phyloP scores from a whole-genome alignment of 2,329 filamentous ascomycete species.

The Escovopsis weberi region DNA sequence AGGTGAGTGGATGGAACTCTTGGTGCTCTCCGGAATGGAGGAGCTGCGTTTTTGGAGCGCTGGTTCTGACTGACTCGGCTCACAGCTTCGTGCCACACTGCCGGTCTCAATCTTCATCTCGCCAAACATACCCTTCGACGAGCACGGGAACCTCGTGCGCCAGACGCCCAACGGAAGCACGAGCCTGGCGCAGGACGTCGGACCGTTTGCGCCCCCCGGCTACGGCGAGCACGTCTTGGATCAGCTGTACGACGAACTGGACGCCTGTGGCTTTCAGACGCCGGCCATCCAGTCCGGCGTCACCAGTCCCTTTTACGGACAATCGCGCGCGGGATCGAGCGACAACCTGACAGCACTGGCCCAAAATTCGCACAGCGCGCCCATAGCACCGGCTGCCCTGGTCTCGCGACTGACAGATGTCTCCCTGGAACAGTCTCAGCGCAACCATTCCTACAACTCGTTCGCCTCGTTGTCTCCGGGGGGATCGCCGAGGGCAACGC shows the following conservation, averaged over 20 bases:
- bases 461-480: constrained; percentile 29
- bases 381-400: constrained; percentile 34
- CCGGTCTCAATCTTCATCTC: constrained; percentile 93
- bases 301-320: constrained; percentile 63
- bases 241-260: constrained; percentile 77
- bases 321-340: constrained; percentile 59
- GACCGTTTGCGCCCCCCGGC: constrained; percentile 68
- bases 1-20: constrained; percentile 36
- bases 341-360: constrained; percentile 56
- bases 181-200: constrained; percentile 35
- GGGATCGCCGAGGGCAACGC: constrained; percentile 25
- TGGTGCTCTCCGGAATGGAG: too few species aligned
- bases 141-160: constrained; percentile 64
- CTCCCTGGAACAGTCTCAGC: constrained; percentile 32
- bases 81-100: constrained; percentile 68
- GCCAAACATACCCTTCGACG: constrained; percentile 77
- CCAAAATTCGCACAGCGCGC: constrained; percentile 15
- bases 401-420: constrained; percentile 59
- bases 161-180: constrained; percentile 35
- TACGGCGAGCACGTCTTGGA: constrained; percentile 87
- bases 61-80: constrained; percentile 2
- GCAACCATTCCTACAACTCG: constrained; percentile 32
- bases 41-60: too few species aligned
- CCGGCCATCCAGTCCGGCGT: constrained; percentile 57
- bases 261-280: constrained; percentile 66